Percentiles rank a stretch among this genome's conserved stretches.
phyloP scores from a whole-genome alignment of 2,329 filamentous ascomycete species.

The Rutstroemia sydowiana region DNA sequence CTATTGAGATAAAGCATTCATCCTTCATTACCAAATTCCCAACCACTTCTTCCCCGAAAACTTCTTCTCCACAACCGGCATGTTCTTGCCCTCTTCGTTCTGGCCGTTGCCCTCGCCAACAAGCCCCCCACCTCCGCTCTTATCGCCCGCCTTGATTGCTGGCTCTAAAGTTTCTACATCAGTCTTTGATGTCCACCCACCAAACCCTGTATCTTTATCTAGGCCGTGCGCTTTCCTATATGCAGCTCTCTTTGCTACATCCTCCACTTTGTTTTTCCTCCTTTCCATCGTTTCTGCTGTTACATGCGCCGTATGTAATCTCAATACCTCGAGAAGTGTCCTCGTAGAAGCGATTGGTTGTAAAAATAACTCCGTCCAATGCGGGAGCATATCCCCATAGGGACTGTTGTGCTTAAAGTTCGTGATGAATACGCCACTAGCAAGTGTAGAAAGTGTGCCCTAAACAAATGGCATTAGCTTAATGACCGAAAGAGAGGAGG shows the following conservation, averaged over 20 bases:
- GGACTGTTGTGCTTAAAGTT: conserved; percentile 77
- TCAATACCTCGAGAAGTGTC: conserved; percentile 64
- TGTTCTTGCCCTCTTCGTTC: conserved; percentile 19
- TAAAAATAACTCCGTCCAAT: conserved; percentile 57
- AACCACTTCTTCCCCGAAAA: conserved; percentile 69
- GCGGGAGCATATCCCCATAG: conserved; percentile 71
- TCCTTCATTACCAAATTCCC: conserved; percentile 60
- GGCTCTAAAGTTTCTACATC: conserved; percentile 29
- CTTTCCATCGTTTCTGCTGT: conserved; percentile 62
- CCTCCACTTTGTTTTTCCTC: conserved; percentile 67
- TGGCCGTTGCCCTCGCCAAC: conserved; percentile 1
- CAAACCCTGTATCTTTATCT: conserved; percentile 53
- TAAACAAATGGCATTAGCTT: conserved; percentile 11
- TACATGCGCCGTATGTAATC: conserved; percentile 67
- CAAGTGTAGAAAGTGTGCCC: conserved; percentile 43
- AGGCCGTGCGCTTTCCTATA: conserved; percentile 83
- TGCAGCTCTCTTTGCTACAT: conserved; percentile 77
- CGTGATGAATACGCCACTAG: conserved; percentile 63
- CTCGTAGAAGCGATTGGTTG: conserved; percentile 62
- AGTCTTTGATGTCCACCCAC: conserved; percentile 38
- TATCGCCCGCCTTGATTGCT: conserved; percentile 23
- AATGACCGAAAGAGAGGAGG: not conserved
- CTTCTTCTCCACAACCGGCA: conserved; percentile 36
- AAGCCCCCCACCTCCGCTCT: not conserved
- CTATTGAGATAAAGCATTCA: not conserved